Conservation (phyloP, 1,284 basidiomycete genomes). For the Cronartium quercuum region DNA sequence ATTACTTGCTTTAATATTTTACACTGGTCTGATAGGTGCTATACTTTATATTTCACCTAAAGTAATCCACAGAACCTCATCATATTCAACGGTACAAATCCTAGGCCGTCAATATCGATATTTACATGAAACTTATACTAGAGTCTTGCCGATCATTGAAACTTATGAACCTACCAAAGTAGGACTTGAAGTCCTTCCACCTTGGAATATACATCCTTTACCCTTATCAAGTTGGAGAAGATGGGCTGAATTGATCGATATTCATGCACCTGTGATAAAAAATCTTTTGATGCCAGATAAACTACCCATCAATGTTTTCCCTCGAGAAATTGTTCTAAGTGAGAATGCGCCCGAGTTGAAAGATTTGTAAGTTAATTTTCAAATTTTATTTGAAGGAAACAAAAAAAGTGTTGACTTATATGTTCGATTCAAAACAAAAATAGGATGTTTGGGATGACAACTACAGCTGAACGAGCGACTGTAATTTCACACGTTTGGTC, state of each 20-base stretch:
- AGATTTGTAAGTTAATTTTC: conserved; percentile 5
- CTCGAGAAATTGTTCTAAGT: not conserved
- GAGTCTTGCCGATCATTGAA: conserved; percentile 5
- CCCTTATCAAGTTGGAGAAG: not conserved
- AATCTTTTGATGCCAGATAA: not conserved
- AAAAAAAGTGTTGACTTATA: not conserved
- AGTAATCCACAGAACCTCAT: not conserved
- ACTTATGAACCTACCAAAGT: conserved; percentile 1
- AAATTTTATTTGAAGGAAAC: not conserved
- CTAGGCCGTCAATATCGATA: not conserved
- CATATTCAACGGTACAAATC: not conserved
- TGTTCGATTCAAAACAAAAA: not conserved
- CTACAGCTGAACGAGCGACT: conserved; percentile 21
- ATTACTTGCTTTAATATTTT: not conserved
- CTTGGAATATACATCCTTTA: conserved; percentile 7
- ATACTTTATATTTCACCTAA: not conserved
- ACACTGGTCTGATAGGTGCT: not conserved
- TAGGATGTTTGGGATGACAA: conserved; percentile 31
- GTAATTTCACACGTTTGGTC: conserved; percentile 15
- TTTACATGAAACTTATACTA: not conserved
- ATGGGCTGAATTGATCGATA: not conserved
- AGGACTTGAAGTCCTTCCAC: conserved; percentile 6
- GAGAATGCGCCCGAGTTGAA: not conserved
- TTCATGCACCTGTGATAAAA: not conserved
- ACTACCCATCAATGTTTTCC: conserved; percentile 4